Percentiles rank a stretch among this genome's conserved stretches.
These are phyloP conservation scores for Daedaleopsis nitida DNA, from an alignment of 768 basidiomycete species.

Conservation along the genomic window DNA sequence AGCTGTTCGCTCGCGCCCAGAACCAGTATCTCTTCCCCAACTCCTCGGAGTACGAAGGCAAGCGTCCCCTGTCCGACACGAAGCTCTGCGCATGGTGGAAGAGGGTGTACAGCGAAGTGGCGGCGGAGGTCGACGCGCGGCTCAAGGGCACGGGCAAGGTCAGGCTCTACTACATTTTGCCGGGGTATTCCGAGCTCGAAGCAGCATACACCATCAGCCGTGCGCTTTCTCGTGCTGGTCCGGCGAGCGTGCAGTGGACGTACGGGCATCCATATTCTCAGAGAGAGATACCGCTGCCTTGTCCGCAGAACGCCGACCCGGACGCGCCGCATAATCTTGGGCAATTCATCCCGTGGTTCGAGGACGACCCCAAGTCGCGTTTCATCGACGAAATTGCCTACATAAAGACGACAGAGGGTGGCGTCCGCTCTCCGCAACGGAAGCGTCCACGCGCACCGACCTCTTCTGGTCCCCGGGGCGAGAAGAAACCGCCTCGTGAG, in stretches of 20 bases:
- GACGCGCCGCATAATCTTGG: slow-evolving; percentile 54
- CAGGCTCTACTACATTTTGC: slow-evolving; percentile 63
- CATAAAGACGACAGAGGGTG: slow-evolving; percentile 57
- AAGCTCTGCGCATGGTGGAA: slow-evolving; percentile 95
- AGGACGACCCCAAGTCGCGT: slow-evolving; percentile 96
- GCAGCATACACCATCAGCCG: slow-evolving; percentile 58
- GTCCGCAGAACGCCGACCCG: slow-evolving; percentile 41
- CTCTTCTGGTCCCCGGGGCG: neutral
- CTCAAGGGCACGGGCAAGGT: slow-evolving; percentile 31
- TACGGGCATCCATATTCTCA: slow-evolving; percentile 81
- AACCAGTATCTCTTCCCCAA: slow-evolving; percentile 94
- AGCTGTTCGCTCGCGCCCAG: slow-evolving; percentile 90
- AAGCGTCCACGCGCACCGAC: slow-evolving; percentile 52
- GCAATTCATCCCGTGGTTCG: slow-evolving; percentile 82
- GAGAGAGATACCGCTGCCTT: slow-evolving; percentile 42
- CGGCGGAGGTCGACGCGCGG: slow-evolving; percentile 38
- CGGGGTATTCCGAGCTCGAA: slow-evolving; percentile 69
- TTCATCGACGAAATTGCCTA: slow-evolving; percentile 91
- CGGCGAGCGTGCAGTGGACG: slow-evolving; percentile 47
- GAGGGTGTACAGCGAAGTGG: slow-evolving; percentile 62
- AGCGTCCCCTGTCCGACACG: slow-evolving; percentile 75
- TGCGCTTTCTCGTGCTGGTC: slow-evolving; percentile 27
- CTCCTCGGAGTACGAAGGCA: slow-evolving; percentile 67
- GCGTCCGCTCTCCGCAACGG: slow-evolving; percentile 57
- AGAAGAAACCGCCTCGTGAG: neutral